Conservation (phyloP, 345 rosid species). For the Litchi chinensis region DNA sequence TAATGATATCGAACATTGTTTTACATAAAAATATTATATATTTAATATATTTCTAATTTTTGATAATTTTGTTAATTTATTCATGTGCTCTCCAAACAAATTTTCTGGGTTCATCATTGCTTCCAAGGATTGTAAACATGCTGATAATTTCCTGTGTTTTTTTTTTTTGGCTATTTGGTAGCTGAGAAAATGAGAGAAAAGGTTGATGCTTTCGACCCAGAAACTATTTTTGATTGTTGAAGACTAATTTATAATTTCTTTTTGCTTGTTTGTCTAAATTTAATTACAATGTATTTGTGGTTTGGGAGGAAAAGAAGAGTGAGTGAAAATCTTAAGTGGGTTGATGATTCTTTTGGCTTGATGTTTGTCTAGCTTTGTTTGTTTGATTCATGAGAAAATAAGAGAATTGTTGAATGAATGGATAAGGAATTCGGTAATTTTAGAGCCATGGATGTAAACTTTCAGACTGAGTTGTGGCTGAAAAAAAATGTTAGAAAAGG, state of each 20-base stretch:
- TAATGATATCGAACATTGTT: too few species aligned
- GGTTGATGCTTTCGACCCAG: not conserved
- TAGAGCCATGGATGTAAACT: not conserved
- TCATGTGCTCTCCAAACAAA: too few species aligned
- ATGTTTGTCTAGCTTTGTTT: too few species aligned
- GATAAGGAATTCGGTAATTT: not conserved
- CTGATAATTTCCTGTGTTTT: not conserved
- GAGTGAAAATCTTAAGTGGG: not conserved
- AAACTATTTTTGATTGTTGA: not conserved
- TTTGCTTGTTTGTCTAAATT: too few species aligned
- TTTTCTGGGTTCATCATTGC: too few species aligned
- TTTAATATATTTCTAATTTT: too few species aligned
- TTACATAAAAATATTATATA: too few species aligned
- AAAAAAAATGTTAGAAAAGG: too few species aligned
- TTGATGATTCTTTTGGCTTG: not conserved
- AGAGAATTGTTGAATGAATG: not conserved
- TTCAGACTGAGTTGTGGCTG: too few species aligned
- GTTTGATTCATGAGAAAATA: not conserved
- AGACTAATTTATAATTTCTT: not conserved
- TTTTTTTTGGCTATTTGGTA: conserved; percentile 16
- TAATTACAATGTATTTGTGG: not conserved
- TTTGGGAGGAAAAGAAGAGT: not conserved
- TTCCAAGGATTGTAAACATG: too few species aligned
- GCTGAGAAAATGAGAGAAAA: conserved; percentile 10
- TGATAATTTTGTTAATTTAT: too few species aligned